These are phyloP conservation scores for Solanum dulcamara DNA, from an alignment of 257 asterid species.

Conservation along the genomic window DNA sequence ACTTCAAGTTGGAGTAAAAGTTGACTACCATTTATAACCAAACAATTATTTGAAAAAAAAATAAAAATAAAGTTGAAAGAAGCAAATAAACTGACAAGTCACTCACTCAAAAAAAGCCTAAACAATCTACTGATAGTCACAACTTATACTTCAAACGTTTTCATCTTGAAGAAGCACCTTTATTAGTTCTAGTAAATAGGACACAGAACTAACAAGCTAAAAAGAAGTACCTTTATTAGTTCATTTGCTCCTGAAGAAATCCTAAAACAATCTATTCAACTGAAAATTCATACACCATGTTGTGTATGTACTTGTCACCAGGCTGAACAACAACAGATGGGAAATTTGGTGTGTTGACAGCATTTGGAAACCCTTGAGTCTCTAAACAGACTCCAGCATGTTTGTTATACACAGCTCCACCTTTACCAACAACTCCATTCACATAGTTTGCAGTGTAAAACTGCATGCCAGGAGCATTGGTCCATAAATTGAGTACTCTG, in stretches of 20 bases:
- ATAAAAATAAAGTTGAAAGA: not conserved
- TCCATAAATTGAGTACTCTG: conserved; percentile 80
- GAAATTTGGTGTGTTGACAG: conserved; percentile 63
- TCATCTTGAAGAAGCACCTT: not conserved
- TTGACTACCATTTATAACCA: not conserved
- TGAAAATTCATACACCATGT: conserved; percentile 79
- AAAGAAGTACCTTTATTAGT: not conserved
- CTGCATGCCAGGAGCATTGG: conserved; percentile 94
- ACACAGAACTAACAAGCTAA: not conserved
- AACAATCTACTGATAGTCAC: not conserved
- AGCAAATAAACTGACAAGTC: not conserved
- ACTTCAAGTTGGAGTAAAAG: not conserved
- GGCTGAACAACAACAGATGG: conserved; percentile 77
- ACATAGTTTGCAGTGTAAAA: conserved; percentile 87
- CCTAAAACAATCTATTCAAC: conserved; percentile 20
- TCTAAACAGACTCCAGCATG: conserved; percentile 77
- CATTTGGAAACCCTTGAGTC: conserved; percentile 96
- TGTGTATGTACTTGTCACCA: conserved; percentile 70
- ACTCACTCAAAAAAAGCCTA: not conserved
- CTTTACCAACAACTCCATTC: conserved; percentile 67
- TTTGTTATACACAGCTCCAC: conserved; percentile 62
- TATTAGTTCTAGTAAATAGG: not conserved
- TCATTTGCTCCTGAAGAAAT: not conserved
- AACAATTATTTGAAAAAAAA: too few relatives aligned
- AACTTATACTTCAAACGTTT: not conserved